phyloP scores from a whole-genome alignment of 2,329 filamentous ascomycete species.

The Fusarium newnesense region DNA sequence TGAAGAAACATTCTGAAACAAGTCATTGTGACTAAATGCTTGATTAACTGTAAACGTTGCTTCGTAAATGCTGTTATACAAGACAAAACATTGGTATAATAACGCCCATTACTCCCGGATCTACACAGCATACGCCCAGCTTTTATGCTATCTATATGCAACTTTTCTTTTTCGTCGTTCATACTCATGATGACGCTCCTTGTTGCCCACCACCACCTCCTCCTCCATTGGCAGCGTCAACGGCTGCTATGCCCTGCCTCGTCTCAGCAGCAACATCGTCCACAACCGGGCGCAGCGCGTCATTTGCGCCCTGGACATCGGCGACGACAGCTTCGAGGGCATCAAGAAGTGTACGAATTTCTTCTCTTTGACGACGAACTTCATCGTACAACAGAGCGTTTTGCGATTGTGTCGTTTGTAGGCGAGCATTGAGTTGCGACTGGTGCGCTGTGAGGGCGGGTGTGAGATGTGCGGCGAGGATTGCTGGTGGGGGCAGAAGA shows the following conservation, averaged over 20 bases:
- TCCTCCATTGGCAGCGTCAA: slow-evolving; percentile 24
- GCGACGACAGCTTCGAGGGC: slow-evolving; percentile 62
- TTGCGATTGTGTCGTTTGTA: slow-evolving; percentile 66
- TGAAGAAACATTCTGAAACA: slow-evolving; percentile 1
- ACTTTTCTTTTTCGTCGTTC: neutral
- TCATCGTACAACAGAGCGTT: slow-evolving; percentile 65
- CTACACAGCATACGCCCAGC: neutral
- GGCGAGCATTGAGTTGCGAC: slow-evolving; percentile 64
- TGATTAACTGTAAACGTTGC: neutral
- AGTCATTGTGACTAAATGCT: neutral
- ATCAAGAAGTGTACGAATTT: slow-evolving; percentile 62
- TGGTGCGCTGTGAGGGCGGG: slow-evolving; percentile 64
- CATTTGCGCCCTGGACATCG: slow-evolving; percentile 65
- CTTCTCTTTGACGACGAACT: slow-evolving; percentile 63
- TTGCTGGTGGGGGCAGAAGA: slow-evolving; percentile 61
- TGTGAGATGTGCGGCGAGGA: slow-evolving; percentile 66
- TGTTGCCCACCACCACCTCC: neutral
- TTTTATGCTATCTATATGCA: neutral
- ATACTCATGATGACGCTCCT: neutral
- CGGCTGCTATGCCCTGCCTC: slow-evolving; percentile 45
- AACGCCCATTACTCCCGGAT: slow-evolving; percentile 7
- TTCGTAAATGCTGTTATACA: slow-evolving; percentile 27
- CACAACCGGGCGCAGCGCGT: slow-evolving; percentile 57
- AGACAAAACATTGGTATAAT: slow-evolving; percentile 29
- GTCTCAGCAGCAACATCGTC: slow-evolving; percentile 63